Evolutionary conservation across 352 stramenopile genomes (phyloP).

Genomic region (Phytophthora sojae): DNA sequence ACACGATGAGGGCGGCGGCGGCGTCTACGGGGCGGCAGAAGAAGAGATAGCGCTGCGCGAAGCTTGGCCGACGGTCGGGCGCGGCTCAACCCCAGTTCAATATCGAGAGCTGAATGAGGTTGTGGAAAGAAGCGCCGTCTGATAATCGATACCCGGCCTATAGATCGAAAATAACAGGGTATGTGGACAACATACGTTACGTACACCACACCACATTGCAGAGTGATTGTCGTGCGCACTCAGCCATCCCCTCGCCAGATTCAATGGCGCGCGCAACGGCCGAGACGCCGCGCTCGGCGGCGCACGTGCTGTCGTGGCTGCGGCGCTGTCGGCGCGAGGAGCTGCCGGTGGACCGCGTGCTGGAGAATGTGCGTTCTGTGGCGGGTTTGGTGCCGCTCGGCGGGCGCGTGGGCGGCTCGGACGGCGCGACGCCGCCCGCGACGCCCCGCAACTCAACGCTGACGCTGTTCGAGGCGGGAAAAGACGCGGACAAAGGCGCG

Average conservation of each 20-base stretch:
- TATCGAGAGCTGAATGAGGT: conserved; percentile 5
- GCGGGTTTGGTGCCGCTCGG: conserved; percentile 62
- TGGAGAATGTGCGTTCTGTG: conserved; percentile 55
- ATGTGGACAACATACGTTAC: background rate
- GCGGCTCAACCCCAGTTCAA: conserved; percentile 7
- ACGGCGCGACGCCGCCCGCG: conserved; percentile 36
- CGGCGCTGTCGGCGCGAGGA: conserved; percentile 45
- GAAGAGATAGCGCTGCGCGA: conserved; percentile 10
- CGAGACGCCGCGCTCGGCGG: conserved; percentile 15
- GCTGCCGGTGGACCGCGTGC: conserved; percentile 32
- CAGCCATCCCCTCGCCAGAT: background rate
- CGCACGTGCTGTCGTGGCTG: conserved; percentile 45
- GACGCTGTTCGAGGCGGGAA: conserved; percentile 11
- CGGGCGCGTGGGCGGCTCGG: conserved; percentile 30
- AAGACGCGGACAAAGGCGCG: background rate
- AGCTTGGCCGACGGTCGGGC: background rate
- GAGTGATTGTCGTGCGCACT: background rate
- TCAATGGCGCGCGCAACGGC: conserved; percentile 20
- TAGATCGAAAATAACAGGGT: background rate
- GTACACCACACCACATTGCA: background rate
- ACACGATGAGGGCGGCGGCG: conserved; percentile 16
- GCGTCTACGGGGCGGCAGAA: background rate
- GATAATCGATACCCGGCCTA: conserved; percentile 3
- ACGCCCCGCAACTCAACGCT: conserved; percentile 22
- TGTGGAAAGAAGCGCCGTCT: conserved; percentile 6